Evolutionary conservation across 768 basidiomycete genomes (phyloP).

Genomic region (Suillus alpinus): DNA sequence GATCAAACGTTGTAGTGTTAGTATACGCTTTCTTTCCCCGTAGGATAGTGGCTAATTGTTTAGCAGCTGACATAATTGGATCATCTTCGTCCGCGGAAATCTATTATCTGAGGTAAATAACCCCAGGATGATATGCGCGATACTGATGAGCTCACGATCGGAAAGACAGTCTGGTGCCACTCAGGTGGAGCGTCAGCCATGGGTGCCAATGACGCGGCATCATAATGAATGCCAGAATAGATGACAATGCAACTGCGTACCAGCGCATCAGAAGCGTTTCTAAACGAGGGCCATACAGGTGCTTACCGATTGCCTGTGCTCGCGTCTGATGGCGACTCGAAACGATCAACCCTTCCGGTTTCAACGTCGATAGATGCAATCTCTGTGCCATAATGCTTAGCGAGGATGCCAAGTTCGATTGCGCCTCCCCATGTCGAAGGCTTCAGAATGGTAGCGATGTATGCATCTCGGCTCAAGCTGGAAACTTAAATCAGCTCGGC

Average conservation of each 20-base stretch:
- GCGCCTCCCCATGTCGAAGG: conserved; percentile 92
- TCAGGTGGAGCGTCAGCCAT: conserved; percentile 70
- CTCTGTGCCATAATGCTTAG: conserved; percentile 78
- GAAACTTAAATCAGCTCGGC: conserved; percentile 1
- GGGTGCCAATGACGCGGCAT: conserved; percentile 83
- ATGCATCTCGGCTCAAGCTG: conserved; percentile 60
- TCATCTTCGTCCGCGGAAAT: conserved; percentile 41
- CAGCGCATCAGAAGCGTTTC: neutral
- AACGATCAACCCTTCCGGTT: conserved; percentile 85
- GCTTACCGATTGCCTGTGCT: conserved; percentile 32
- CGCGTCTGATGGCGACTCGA: conserved; percentile 51
- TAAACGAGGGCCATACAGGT: neutral
- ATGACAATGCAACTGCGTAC: conserved; percentile 64
- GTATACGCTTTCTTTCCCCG: conserved; percentile 82
- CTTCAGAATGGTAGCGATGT: conserved; percentile 78
- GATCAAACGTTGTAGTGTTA: conserved; percentile 87
- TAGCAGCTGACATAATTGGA: conserved; percentile 59
- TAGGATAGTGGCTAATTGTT: conserved; percentile 68
- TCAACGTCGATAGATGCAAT: conserved; percentile 91
- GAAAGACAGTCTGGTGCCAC: conserved; percentile 89
- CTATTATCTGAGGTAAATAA: conserved; percentile 11
- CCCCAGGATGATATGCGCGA: neutral
- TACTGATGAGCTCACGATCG: conserved; percentile 41
- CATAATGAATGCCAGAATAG: conserved; percentile 97
- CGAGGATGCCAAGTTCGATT: conserved; percentile 86